Evolutionary conservation across 2,329 filamentous ascomycete genomes (phyloP).

Genomic region (Aspergillus quadricinctus): DNA sequence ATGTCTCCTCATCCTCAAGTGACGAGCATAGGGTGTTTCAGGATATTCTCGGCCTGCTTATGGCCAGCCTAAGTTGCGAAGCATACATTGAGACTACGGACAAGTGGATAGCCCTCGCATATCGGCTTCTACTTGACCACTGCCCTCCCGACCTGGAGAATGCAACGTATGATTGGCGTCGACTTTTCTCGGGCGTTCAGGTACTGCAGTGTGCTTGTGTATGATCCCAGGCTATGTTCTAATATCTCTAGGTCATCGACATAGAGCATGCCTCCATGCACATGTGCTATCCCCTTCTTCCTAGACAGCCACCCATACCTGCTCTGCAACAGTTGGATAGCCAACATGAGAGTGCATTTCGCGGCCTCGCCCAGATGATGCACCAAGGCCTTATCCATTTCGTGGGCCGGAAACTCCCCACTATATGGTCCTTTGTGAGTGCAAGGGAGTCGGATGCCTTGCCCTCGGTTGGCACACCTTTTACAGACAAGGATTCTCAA

Average conservation of each 20-base stretch:
- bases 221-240: neutral
- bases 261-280: constrained; percentile 31
- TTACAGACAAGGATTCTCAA: constrained; percentile 23
- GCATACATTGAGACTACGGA: constrained; percentile 24
- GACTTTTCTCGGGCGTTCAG: constrained; percentile 24
- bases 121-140: constrained; percentile 25
- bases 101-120: constrained; percentile 28
- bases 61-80: constrained; percentile 29
- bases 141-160: constrained; percentile 13
- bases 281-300: constrained; percentile 26
- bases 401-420: constrained; percentile 24
- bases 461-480: constrained; percentile 13
- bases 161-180: constrained; percentile 18
- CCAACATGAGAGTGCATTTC: constrained; percentile 22
- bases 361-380: constrained; percentile 27
- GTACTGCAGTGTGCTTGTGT: constrained; percentile 3
- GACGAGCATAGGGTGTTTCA: constrained; percentile 18
- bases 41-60: constrained; percentile 26
- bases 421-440: constrained; percentile 26
- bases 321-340: constrained; percentile 17
- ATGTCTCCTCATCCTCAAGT: neutral
- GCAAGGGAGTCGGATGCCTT: constrained; percentile 10
- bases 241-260: constrained; percentile 20
- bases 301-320: constrained; percentile 19
- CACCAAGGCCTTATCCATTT: constrained; percentile 28